phyloP scores from a whole-genome alignment of 495 filamentous ascomycete genomes.

The Hypoxylon crocopeplum region DNA sequence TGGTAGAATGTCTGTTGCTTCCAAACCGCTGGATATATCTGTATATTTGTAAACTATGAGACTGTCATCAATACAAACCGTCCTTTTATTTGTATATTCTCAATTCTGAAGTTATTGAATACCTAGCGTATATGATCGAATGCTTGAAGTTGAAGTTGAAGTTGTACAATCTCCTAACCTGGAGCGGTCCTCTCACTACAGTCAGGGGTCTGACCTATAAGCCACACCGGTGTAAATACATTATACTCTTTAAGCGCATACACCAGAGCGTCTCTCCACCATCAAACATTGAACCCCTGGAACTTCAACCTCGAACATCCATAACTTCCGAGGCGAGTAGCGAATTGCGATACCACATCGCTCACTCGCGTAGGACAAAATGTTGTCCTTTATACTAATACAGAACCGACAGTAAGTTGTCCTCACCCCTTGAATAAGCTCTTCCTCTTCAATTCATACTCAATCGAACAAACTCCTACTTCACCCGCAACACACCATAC shows the following conservation, averaged over 20 bases:
- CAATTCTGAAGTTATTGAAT: too few species aligned
- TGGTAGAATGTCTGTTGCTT: not conserved
- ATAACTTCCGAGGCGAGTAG: not conserved
- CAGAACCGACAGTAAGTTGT: constrained; percentile 87
- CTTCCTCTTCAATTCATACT: not conserved
- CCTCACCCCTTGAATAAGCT: not conserved
- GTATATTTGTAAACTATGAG: not conserved
- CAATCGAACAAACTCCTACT: not conserved
- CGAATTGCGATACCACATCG: constrained; percentile 11
- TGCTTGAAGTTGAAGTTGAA: too few species aligned
- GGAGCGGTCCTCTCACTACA: not conserved
- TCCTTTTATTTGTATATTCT: too few species aligned
- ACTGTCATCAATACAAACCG: too few species aligned
- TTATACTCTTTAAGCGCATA: not conserved
- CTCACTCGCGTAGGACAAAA: constrained; percentile 29
- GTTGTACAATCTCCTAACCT: too few species aligned
- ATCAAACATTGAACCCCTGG: constrained; percentile 5
- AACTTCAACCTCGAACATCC: constrained; percentile 15
- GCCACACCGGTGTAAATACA: constrained; percentile 14
- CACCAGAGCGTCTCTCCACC: not conserved
- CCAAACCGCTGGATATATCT: not conserved
- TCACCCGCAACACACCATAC: not conserved
- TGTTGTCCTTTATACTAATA: constrained; percentile 94
- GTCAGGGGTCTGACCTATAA: not conserved
- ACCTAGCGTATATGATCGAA: too few species aligned